These are phyloP conservation scores for Colletotrichum shisoi DNA, from an alignment of 2,329 filamentous ascomycete genomes.

Conservation along the genomic window DNA sequence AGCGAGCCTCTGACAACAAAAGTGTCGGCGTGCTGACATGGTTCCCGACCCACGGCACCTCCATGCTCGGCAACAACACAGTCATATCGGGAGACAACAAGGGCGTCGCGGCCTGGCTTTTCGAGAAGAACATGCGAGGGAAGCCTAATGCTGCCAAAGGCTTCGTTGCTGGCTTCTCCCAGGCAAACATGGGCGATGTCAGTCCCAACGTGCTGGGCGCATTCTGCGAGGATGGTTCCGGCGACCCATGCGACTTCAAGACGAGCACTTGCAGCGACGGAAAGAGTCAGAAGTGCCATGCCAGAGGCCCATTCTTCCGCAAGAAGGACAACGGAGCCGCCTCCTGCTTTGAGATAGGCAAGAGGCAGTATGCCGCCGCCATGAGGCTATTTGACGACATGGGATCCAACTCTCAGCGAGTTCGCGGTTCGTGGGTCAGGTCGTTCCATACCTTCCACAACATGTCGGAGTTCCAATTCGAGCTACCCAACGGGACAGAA, in stretches of 20 bases:
- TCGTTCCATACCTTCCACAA: conserved; percentile 84
- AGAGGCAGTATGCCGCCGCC: conserved; percentile 70
- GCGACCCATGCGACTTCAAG: conserved; percentile 71
- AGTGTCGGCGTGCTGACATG: conserved; percentile 84
- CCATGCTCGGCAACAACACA: conserved; percentile 88
- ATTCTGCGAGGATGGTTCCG: conserved; percentile 84
- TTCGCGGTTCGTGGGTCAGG: conserved; percentile 72
- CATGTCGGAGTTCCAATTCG: conserved; percentile 76
- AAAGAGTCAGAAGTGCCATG: conserved; percentile 72
- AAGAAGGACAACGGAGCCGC: conserved; percentile 73
- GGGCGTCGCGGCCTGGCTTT: conserved; percentile 82
- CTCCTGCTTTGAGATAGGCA: conserved; percentile 80
- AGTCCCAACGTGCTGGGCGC: conserved; percentile 84
- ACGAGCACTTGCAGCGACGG: conserved; percentile 81
- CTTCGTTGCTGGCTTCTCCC: conserved; percentile 90
- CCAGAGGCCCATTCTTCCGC: conserved; percentile 72
- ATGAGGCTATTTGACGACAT: conserved; percentile 51
- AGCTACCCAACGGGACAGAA: conserved; percentile 72
- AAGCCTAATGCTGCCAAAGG: conserved; percentile 63
- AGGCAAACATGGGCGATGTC: conserved; percentile 89
- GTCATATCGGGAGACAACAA: conserved; percentile 92
- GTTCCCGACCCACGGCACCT: conserved; percentile 91
- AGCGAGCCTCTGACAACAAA: conserved; percentile 73
- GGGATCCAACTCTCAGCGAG: conserved; percentile 52
- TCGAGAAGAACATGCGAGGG: conserved; percentile 73